Base-by-base conservation (phyloP, 2,329 filamentous ascomycete species). In the Clarireedia paspali region DNA sequence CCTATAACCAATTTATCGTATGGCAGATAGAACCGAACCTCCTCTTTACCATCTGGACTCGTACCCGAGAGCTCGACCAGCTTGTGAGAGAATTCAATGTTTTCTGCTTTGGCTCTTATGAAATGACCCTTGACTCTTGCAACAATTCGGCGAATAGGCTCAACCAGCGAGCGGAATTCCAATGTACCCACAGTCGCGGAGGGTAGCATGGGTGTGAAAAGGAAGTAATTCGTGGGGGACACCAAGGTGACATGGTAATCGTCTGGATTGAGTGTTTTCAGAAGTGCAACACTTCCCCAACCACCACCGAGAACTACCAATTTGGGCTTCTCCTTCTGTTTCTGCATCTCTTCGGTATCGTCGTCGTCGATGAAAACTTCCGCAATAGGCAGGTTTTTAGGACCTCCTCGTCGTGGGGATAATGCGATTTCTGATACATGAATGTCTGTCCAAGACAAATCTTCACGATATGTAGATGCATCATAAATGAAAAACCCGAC, bases 131-230 rank as follows among this genome's bases (percentile, higher is more conserved):
- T 80, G 24, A 96, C 82, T 53, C 84, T 79, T 53, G 81, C 75
- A 20, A 97, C 76, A 63, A 99, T 94, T 48, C 89, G 83, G 59
- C 94, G 83, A 59, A 99, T 89, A 0, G 94, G 94, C 71, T 99
- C 94, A 42, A 96, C 90, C 57, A 99, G 77, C 50, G 91, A 96
- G 62, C 92, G 81, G 66, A 97, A 76, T 68, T 96, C 92, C 34
- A 99, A 77, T 0, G 94, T 99, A 12, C 95, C 95, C 5, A 99
- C 94, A 0, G 95, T 99, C 6, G 94, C 95, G 36, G 91, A 96
- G 1, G 94, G 94, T 45, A 99, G 78, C 91, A 99, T 97, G 0
- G 94, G 94, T 2, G 94, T 99, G 72, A 99, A 99, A 34, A 99
- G 75, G 74, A 99, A 99, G 74, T 97, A 96, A 67, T 97, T 97